phyloP scores from a whole-genome alignment of 2,329 filamentous ascomycete genomes.

The Fusarium concolor region DNA sequence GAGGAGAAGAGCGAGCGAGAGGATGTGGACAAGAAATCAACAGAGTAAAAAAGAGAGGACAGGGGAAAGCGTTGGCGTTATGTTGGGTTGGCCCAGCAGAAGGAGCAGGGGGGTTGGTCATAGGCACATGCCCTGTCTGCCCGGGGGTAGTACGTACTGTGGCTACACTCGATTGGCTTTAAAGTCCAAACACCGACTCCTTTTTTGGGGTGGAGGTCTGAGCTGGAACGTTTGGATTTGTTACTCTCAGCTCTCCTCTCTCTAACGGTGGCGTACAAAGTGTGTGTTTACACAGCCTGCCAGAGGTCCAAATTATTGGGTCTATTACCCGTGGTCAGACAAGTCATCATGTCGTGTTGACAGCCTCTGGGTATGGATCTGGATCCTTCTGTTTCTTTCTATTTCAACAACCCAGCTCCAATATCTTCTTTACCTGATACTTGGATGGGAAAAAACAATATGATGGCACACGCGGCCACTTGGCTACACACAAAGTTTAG shows the following conservation, averaged over 20 bases:
- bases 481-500: background rate
- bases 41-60: conserved; percentile 29
- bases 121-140: background rate
- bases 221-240: conserved; percentile 15
- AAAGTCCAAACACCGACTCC: conserved; percentile 20
- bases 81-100: conserved; percentile 39
- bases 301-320: conserved; percentile 1
- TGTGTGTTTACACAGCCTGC: conserved; percentile 4
- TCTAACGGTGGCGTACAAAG: background rate
- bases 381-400: background rate
- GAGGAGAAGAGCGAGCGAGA: conserved; percentile 19
- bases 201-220: conserved; percentile 23
- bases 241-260: background rate
- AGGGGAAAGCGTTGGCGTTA: conserved; percentile 40
- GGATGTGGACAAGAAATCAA: conserved; percentile 25
- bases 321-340: background rate
- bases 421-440: no score
- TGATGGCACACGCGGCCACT: background rate
- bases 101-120: conserved; percentile 25
- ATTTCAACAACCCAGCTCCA: background rate
- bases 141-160: conserved; percentile 18
- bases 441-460: background rate
- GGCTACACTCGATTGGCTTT: conserved; percentile 17
- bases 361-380: background rate
- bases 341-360: conserved; percentile 14